Conservation (phyloP, 2,329 filamentous ascomycete genomes). For the Dothidotthia symphoricarpi region DNA sequence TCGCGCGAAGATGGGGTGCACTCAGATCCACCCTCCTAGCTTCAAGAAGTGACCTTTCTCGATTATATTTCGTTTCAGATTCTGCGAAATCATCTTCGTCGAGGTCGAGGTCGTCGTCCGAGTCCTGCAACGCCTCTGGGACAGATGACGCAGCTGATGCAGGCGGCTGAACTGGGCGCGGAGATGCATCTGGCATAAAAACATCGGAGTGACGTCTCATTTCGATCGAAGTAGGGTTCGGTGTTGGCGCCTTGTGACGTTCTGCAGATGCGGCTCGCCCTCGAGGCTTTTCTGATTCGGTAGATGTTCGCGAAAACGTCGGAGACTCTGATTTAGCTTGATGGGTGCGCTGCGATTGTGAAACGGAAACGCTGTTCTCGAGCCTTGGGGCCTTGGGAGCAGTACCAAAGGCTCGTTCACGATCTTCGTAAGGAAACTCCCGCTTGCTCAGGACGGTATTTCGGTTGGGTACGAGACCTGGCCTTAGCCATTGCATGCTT, state of each 20-base stretch:
- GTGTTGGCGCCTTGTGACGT: conserved; percentile 17
- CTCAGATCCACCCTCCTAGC: conserved; percentile 47
- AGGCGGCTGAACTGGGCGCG: conserved; percentile 26
- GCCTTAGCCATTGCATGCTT: conserved; percentile 46
- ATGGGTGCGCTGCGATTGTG: conserved; percentile 21
- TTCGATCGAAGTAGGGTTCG: conserved; percentile 31
- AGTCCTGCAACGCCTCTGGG: conserved; percentile 39
- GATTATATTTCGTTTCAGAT: conserved; percentile 48
- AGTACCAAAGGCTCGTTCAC: conserved; percentile 35
- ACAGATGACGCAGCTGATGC: conserved; percentile 33
- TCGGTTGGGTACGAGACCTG: conserved; percentile 37
- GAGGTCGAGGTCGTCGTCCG: conserved; percentile 49
- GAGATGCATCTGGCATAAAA: conserved; percentile 36
- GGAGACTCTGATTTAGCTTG: conserved; percentile 27
- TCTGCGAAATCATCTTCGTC: conserved; percentile 48
- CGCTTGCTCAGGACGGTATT: conserved; percentile 46
- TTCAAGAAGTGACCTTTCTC: conserved; percentile 46
- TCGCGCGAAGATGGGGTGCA: conserved; percentile 43
- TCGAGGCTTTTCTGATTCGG: conserved; percentile 17
- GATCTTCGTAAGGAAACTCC: conserved; percentile 47
- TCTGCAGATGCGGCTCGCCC: conserved; percentile 26
- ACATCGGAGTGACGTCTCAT: conserved; percentile 36
- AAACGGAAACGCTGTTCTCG: conserved; percentile 19
- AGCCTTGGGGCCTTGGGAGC: conserved; percentile 37
- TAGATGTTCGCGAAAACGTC: conserved; percentile 14